These are phyloP conservation scores for Phlegmacium glaucopus DNA, from an alignment of 768 basidiomycete genomes.

Conservation along the genomic window DNA sequence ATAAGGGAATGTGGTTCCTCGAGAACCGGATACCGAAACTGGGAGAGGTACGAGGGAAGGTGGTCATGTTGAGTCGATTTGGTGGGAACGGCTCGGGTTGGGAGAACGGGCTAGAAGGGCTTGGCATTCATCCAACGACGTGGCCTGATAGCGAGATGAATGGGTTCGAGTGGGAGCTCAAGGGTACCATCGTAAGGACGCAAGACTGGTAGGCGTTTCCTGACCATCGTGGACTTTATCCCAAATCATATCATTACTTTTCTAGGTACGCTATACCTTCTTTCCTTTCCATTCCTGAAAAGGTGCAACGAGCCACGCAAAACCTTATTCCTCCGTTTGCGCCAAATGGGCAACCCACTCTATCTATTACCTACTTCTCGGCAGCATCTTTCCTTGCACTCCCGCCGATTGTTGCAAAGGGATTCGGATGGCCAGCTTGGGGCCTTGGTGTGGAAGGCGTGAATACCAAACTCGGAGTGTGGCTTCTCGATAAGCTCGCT, in stretches of 20 bases:
- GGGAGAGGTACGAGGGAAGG: constrained; percentile 83
- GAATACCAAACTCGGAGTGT: constrained; percentile 69
- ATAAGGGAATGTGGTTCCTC: constrained; percentile 68
- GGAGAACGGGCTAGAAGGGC: constrained; percentile 62
- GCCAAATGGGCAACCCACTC: constrained; percentile 34
- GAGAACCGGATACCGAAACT: constrained; percentile 77
- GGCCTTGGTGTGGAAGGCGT: constrained; percentile 85
- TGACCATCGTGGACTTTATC: constrained; percentile 10
- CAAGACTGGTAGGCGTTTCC: constrained; percentile 72
- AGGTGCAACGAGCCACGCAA: constrained; percentile 53
- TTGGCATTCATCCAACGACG: constrained; percentile 82
- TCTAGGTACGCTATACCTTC: constrained; percentile 77
- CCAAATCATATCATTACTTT: neutral
- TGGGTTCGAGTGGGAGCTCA: constrained; percentile 79
- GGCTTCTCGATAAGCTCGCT: constrained; percentile 58
- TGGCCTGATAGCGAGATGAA: constrained; percentile 81
- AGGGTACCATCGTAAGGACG: constrained; percentile 62
- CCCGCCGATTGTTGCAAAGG: constrained; percentile 73
- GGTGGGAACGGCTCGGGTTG: constrained; percentile 66
- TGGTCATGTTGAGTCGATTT: constrained; percentile 84
- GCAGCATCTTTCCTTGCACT: constrained; percentile 76
- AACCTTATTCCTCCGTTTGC: constrained; percentile 36
- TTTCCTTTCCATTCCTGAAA: constrained; percentile 83
- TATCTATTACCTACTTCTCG: constrained; percentile 80
- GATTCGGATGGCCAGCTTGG: constrained; percentile 77